phyloP scores from a whole-genome alignment of 2,329 filamentous ascomycete species.

The Aspergillus jensenii region DNA sequence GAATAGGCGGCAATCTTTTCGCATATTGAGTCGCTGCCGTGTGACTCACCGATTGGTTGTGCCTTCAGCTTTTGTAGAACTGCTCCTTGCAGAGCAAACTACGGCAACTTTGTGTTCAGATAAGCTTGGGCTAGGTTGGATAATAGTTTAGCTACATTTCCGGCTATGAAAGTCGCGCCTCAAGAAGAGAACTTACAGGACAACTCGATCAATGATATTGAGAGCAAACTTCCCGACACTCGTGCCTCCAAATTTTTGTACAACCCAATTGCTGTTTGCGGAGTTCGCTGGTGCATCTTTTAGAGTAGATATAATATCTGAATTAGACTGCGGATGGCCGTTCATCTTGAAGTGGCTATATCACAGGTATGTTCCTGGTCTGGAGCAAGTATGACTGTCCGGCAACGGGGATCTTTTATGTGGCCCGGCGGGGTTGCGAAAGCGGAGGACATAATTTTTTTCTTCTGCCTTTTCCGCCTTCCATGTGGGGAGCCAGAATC shows the following conservation, averaged over 20 bases:
- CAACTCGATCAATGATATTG: conserved; percentile 71
- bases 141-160: conserved; percentile 2
- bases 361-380: conserved; percentile 10
- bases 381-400: conserved; percentile 14
- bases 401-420: conserved; percentile 24
- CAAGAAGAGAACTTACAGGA: conserved; percentile 49
- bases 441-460: conserved; percentile 24
- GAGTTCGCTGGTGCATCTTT: conserved; percentile 17
- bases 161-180: background rate
- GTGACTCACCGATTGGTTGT: conserved; percentile 85
- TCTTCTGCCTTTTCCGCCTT: conserved; percentile 19
- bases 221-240: conserved; percentile 91
- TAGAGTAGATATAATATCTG: conserved; percentile 14
- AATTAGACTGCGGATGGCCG: conserved; percentile 10
- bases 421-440: conserved; percentile 28
- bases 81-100: conserved; percentile 93
- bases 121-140: conserved; percentile 55
- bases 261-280: conserved; percentile 63
- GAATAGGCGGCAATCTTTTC: background rate
- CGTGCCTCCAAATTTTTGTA: conserved; percentile 94
- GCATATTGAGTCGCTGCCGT: background rate
- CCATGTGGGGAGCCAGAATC: conserved; percentile 16
- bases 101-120: conserved; percentile 76
- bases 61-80: conserved; percentile 88
- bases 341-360: conserved; percentile 18